Evolutionary conservation across 108 stramenopile species (phyloP).

Genomic region (Nitzschia sp.): DNA sequence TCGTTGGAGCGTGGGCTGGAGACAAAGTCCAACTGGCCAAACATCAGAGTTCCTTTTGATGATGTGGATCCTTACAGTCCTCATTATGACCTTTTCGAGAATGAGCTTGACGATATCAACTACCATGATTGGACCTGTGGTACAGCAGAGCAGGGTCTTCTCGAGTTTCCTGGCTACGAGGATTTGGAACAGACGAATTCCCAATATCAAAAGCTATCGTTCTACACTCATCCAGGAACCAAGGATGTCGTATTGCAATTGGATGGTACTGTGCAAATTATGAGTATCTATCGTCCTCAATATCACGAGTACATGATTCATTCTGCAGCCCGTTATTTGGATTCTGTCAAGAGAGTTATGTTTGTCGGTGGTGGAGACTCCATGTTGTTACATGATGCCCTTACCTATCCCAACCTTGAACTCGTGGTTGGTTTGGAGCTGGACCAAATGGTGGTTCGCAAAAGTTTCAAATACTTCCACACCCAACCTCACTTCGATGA

Average conservation of each 20-base stretch:
- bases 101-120: constrained; percentile 29
- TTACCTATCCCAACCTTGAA: constrained; percentile 63
- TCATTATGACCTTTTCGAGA: constrained; percentile 26
- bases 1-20: not conserved
- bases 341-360: constrained; percentile 47
- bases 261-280: constrained; percentile 64
- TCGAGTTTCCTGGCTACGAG: not conserved
- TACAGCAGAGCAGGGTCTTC: not conserved
- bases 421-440: constrained; percentile 65
- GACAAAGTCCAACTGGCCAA: not conserved
- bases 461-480: constrained; percentile 67
- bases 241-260: constrained; percentile 28
- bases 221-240: constrained; percentile 8
- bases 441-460: constrained; percentile 69
- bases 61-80: not conserved
- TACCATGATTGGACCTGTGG: constrained; percentile 17
- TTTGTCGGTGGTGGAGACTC: constrained; percentile 73
- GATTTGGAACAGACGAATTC: constrained; percentile 13
- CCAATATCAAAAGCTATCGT: constrained; percentile 27
- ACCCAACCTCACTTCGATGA: constrained; percentile 74
- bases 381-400: constrained; percentile 66
- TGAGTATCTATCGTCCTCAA: constrained; percentile 62
- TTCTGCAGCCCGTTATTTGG: constrained; percentile 60
- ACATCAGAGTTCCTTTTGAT: not conserved
- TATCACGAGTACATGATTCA: constrained; percentile 71